Percentiles rank a stretch among this genome's conserved stretches.
Evolutionary conservation across 176 grass and related monocot species (phyloP).

Genomic region (Triticum urartu): DNA sequence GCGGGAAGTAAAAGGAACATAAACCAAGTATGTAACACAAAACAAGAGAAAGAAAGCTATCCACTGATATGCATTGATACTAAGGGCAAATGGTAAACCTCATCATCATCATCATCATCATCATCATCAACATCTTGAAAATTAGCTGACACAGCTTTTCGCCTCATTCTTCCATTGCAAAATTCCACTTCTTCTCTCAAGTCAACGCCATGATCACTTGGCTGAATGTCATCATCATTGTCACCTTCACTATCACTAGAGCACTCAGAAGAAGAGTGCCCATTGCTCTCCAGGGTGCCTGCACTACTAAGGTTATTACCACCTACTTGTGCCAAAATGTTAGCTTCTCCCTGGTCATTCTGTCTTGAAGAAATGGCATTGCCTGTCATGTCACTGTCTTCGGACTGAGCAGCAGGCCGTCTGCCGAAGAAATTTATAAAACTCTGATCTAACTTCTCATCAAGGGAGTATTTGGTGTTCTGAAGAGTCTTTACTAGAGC

Average conservation of each 20-base stretch:
- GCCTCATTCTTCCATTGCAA: conserved; percentile 68
- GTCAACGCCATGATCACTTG: conserved; percentile 34
- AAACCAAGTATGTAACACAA: not conserved
- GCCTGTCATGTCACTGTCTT: conserved; percentile 19
- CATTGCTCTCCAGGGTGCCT: conserved; percentile 38
- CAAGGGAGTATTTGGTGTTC: conserved; percentile 73
- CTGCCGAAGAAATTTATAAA: conserved; percentile 80
- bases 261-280: conserved; percentile 47
- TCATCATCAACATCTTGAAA: conserved; percentile 48
- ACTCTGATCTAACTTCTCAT: conserved; percentile 91
- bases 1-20: conserved; percentile 11
- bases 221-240: conserved; percentile 34
- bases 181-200: conserved; percentile 72
- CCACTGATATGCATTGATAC: conserved; percentile 3
- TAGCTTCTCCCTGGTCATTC: conserved; percentile 28
- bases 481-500: conserved; percentile 83
- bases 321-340: conserved; percentile 27
- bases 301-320: conserved; percentile 33
- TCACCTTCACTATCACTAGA: conserved; percentile 51
- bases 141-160: conserved; percentile 75
- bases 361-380: conserved; percentile 26
- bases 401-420: conserved; percentile 28
- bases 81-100: conserved; percentile 34
- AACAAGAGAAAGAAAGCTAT: conserved; percentile 25
- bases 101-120: conserved; percentile 23